A percentile compares a stretch with the other conserved stretches of the same genome.
Conservation (phyloP, 208 protist species). For the Crithidia mellificae region DNA sequence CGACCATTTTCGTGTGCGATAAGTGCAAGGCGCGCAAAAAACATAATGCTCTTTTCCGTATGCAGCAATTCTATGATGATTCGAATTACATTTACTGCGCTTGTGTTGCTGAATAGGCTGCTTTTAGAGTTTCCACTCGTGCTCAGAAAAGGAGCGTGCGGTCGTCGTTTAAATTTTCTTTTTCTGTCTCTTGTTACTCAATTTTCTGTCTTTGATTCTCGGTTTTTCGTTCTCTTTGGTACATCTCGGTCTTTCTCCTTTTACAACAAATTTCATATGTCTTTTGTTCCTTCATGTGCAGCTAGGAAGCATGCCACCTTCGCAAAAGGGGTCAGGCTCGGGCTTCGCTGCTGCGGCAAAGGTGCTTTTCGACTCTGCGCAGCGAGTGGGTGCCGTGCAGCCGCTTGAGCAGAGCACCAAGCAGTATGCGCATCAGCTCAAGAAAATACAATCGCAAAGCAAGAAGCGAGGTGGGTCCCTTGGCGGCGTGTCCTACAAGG, state of each 20-base stretch:
- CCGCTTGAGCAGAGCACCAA: constrained; percentile 59
- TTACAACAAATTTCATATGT: constrained; percentile 12
- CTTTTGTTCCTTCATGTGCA: background rate
- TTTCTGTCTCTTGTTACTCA: too few relatives aligned
- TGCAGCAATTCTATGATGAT: too few relatives aligned
- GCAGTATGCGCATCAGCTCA: constrained; percentile 73
- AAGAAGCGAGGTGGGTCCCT: constrained; percentile 75
- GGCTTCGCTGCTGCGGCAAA: constrained; percentile 78
- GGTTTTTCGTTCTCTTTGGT: too few relatives aligned
- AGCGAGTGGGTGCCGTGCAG: constrained; percentile 75
- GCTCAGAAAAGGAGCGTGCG: too few relatives aligned
- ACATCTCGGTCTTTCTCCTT: background rate
- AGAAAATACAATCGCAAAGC: constrained; percentile 80
- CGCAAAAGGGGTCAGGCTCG: constrained; percentile 22
- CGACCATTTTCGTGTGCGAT: too few relatives aligned
- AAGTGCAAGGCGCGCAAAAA: too few relatives aligned
- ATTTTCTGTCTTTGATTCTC: too few relatives aligned
- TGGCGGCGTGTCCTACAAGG: constrained; percentile 82
- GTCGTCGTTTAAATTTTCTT: too few relatives aligned
- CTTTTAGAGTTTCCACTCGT: too few relatives aligned
- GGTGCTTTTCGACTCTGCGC: constrained; percentile 84
- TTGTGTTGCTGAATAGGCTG: too few relatives aligned
- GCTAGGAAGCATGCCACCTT: constrained; percentile 21
- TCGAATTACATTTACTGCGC: too few relatives aligned
- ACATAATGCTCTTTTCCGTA: too few relatives aligned